Evolutionary conservation across 805 yeast genomes (phyloP).

Genomic region (Millerozyma miso): DNA sequence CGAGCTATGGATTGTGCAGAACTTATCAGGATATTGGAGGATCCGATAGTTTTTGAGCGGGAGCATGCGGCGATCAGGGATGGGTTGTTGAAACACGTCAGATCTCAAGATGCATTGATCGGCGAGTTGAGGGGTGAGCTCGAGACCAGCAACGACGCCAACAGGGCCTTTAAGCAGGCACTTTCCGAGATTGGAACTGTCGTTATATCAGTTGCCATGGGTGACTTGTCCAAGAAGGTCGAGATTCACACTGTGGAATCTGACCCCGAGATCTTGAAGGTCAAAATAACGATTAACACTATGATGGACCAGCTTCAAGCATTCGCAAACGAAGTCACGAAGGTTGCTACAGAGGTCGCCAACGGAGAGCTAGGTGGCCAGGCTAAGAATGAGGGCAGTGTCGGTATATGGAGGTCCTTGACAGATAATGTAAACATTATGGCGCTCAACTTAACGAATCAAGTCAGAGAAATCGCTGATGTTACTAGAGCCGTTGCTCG

Average conservation of each 20-base stretch:
- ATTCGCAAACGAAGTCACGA: slow-evolving; percentile 76
- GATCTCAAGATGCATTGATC: slow-evolving; percentile 26
- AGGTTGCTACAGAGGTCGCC: slow-evolving; percentile 86
- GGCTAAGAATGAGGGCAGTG: slow-evolving; percentile 78
- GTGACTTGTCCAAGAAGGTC: slow-evolving; percentile 80
- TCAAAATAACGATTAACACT: slow-evolving; percentile 75
- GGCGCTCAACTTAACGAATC: slow-evolving; percentile 77
- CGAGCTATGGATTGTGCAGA: slow-evolving; percentile 27
- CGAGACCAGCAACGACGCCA: slow-evolving; percentile 45
- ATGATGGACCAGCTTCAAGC: slow-evolving; percentile 87
- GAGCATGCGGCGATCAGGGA: slow-evolving; percentile 27
- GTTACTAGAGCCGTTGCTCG: slow-evolving; percentile 86
- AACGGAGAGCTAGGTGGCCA: slow-evolving; percentile 89
- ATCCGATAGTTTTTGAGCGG: slow-evolving; percentile 30
- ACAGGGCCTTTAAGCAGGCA: slow-evolving; percentile 68
- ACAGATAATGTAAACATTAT: slow-evolving; percentile 83
- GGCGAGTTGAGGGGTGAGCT: slow-evolving; percentile 25
- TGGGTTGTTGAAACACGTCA: slow-evolving; percentile 25
- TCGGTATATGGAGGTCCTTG: slow-evolving; percentile 82
- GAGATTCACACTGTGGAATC: slow-evolving; percentile 65
- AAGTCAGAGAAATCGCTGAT: slow-evolving; percentile 77
- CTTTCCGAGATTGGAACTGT: slow-evolving; percentile 79
- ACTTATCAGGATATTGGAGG: slow-evolving; percentile 33
- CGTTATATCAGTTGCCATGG: slow-evolving; percentile 84
- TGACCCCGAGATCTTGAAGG: slow-evolving; percentile 76